Percentiles rank a stretch among this genome's conserved stretches.
Conservation (phyloP, 805 yeast genomes). For the Metschnikowia amazonensis region DNA sequence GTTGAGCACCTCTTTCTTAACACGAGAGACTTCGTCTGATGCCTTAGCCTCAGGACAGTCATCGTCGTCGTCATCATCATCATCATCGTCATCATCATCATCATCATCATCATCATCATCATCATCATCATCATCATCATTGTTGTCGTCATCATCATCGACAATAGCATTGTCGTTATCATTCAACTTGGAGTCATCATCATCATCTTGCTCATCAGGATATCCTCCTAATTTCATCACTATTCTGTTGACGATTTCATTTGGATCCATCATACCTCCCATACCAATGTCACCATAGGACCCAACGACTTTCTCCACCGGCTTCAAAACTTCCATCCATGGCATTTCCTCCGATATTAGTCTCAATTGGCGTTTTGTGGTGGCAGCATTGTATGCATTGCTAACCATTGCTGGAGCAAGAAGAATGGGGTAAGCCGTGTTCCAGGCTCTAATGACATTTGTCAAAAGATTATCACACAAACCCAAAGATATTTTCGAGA, state of each 20-base stretch:
- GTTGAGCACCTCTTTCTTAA: constrained; percentile 12
- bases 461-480: constrained; percentile 90
- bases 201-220: constrained; percentile 49
- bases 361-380: constrained; percentile 78
- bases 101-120: constrained; percentile 43
- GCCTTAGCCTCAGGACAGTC: constrained; percentile 9
- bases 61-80: constrained; percentile 28
- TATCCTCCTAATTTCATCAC: constrained; percentile 63
- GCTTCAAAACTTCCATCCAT: constrained; percentile 90
- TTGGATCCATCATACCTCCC: constrained; percentile 99
- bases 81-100: constrained; percentile 42
- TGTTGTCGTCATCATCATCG: constrained; percentile 30
- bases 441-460: constrained; percentile 92
- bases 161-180: constrained; percentile 28
- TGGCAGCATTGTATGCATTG: constrained; percentile 82
- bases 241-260: constrained; percentile 83
- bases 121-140: constrained; percentile 34
- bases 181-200: constrained; percentile 45
- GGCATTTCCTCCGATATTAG: constrained; percentile 86
- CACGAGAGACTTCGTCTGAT: constrained; percentile 13
- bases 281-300: constrained; percentile 97
- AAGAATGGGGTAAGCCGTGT: constrained; percentile 81
- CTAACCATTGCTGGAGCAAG: constrained; percentile 97
- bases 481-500: constrained; percentile 86
- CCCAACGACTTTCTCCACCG: constrained; percentile 90